Evolutionary conservation across 495 filamentous ascomycete species (phyloP).

Genomic region (Penicillium robsamsonii): DNA sequence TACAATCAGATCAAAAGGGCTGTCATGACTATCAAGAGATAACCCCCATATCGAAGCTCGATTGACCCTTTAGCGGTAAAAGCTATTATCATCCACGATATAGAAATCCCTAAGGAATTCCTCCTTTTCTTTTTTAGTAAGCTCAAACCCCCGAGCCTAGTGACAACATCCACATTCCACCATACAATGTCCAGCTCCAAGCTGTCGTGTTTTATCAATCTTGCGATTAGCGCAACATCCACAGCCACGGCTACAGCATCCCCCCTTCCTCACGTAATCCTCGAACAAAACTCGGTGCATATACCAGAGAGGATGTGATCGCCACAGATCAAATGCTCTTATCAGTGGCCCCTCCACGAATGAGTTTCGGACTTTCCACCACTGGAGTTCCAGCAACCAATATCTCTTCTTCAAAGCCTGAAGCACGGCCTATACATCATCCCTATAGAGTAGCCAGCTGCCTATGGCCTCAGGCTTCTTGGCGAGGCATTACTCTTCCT

Average conservation of each 20-base stretch:
- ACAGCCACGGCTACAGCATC: slow-evolving; percentile 8
- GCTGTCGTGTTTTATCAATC: background rate
- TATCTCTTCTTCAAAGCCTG: background rate
- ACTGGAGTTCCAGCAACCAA: slow-evolving; percentile 2
- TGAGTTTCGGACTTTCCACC: background rate
- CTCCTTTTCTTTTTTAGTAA: slow-evolving; percentile 2
- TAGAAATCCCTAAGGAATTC: background rate
- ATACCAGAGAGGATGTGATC: slow-evolving; percentile 13
- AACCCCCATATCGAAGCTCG: slow-evolving; percentile 1
- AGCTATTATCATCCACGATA: background rate
- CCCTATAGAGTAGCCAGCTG: background rate
- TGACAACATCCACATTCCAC: slow-evolving; percentile 11
- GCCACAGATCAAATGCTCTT: slow-evolving; percentile 11
- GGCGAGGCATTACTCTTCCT: background rate
- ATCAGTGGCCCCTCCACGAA: background rate
- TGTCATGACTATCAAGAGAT: background rate
- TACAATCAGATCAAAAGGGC: background rate
- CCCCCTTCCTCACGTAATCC: slow-evolving; percentile 1
- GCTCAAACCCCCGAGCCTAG: slow-evolving; percentile 1
- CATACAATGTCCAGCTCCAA: slow-evolving; percentile 11
- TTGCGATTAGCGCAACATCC: background rate
- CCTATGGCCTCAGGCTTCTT: background rate
- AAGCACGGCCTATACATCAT: background rate
- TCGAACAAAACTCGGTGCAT: slow-evolving; percentile 7
- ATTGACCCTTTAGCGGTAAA: background rate